These are phyloP conservation scores for Zasmidium citrigriseum DNA, from an alignment of 2,329 filamentous ascomycete genomes.

Conservation along the genomic window DNA sequence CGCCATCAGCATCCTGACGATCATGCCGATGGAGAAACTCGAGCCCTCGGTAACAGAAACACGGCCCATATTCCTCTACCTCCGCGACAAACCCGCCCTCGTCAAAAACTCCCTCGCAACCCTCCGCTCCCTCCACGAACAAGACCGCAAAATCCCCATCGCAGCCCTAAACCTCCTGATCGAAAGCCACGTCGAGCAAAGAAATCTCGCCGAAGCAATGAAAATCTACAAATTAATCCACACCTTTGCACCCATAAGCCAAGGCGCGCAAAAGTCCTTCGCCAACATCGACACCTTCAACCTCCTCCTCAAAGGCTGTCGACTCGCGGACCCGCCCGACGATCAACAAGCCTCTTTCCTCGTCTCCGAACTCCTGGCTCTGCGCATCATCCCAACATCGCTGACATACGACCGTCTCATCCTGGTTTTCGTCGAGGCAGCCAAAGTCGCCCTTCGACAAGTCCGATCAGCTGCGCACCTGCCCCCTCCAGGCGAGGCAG, in stretches of 20 bases:
- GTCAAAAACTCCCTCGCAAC: conserved; percentile 56
- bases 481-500: background rate
- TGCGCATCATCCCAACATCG: conserved; percentile 56
- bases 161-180: conserved; percentile 55
- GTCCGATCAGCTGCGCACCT: background rate
- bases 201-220: conserved; percentile 53
- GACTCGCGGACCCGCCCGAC: conserved; percentile 33
- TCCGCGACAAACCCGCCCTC: conserved; percentile 52
- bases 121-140: conserved; percentile 57
- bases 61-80: conserved; percentile 59
- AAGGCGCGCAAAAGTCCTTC: conserved; percentile 27
- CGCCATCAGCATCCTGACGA: conserved; percentile 69
- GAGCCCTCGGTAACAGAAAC: conserved; percentile 62
- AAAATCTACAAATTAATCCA: conserved; percentile 64
- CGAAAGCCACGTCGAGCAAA: conserved; percentile 50
- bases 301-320: conserved; percentile 43
- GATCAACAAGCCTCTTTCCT: conserved; percentile 63
- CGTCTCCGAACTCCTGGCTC: conserved; percentile 61
- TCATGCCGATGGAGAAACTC: conserved; percentile 69
- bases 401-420: conserved; percentile 65
- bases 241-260: conserved; percentile 33
- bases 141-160: conserved; percentile 53
- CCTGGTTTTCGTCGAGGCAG: conserved; percentile 50
- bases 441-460: conserved; percentile 15
- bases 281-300: conserved; percentile 61